phyloP scores from a whole-genome alignment of 345 rosid genomes.

The Boechera retrofracta region DNA sequence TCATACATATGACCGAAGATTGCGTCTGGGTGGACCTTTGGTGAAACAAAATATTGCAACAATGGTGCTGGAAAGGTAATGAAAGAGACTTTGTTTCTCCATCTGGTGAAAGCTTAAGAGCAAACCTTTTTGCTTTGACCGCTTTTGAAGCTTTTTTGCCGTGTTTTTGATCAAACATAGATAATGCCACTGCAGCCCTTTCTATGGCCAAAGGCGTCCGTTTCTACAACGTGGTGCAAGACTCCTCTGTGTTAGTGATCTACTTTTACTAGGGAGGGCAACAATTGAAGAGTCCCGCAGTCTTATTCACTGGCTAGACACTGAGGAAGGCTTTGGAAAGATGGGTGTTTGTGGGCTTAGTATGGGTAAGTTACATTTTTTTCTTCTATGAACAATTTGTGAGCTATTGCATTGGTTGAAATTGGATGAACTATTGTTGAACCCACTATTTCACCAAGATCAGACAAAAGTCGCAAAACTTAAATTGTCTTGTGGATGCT shows the following conservation, averaged over 20 bases:
- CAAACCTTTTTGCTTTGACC: constrained; percentile 33
- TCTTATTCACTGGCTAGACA: constrained; percentile 88
- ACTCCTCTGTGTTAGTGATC: constrained; percentile 93
- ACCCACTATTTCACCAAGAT: neutral
- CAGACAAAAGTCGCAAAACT: neutral
- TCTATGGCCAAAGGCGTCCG: constrained; percentile 94
- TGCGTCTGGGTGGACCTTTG: constrained; percentile 94
- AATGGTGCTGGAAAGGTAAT: constrained; percentile 96
- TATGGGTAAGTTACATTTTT: constrained; percentile 70
- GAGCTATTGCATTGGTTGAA: constrained; percentile 24
- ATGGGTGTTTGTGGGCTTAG: constrained; percentile 97
- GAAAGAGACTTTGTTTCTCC: neutral
- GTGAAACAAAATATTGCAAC: constrained; percentile 90
- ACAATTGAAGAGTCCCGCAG: constrained; percentile 94
- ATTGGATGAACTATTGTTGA: neutral
- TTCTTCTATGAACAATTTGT: neutral
- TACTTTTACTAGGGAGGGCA: constrained; percentile 90
- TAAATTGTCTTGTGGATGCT: constrained; percentile 2
- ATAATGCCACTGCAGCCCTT: constrained; percentile 75
- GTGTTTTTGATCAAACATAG: constrained; percentile 42
- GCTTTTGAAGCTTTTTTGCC: constrained; percentile 42
- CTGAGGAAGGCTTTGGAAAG: constrained; percentile 91
- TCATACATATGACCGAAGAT: constrained; percentile 81
- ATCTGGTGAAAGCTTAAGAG: constrained; percentile 19
- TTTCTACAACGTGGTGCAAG: constrained; percentile 84